phyloP scores from a whole-genome alignment of 768 basidiomycete species.

The Hortiboletus campestris region DNA sequence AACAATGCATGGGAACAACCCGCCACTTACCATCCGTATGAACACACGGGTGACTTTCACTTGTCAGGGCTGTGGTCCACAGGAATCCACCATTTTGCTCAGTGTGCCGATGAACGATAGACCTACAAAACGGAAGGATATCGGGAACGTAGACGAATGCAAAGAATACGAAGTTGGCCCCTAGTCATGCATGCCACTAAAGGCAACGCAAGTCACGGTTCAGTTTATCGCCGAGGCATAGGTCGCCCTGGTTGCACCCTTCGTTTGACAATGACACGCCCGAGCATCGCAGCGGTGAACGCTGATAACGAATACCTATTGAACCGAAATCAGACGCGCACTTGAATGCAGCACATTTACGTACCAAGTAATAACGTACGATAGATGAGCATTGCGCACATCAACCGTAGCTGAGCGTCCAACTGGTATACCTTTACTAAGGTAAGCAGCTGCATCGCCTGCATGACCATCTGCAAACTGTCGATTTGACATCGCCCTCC shows the following conservation, averaged over 20 bases:
- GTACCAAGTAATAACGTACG: constrained; percentile 94
- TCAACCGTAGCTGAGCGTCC: constrained; percentile 83
- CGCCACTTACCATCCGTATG: constrained; percentile 6
- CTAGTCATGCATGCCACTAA: neutral
- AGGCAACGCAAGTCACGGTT: neutral
- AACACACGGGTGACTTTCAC: neutral
- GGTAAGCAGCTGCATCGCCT: constrained; percentile 59
- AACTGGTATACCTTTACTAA: constrained; percentile 76
- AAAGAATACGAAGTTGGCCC: constrained; percentile 4
- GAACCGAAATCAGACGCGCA: constrained; percentile 11
- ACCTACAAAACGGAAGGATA: neutral
- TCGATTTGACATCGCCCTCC: neutral
- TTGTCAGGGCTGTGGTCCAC: constrained; percentile 1
- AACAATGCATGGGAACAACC: constrained; percentile 7
- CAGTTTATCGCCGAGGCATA: constrained; percentile 50
- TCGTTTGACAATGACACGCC: constrained; percentile 59
- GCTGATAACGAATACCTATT: constrained; percentile 86
- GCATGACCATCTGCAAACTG: constrained; percentile 71
- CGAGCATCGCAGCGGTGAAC: constrained; percentile 82
- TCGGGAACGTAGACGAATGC: neutral
- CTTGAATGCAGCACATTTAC: constrained; percentile 15
- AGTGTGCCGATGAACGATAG: neutral
- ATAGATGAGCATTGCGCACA: constrained; percentile 89
- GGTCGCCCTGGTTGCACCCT: constrained; percentile 45
- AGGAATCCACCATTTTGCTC: neutral